Base-by-base conservation (phyloP, 805 yeast species). In the Candida anglica region DNA sequence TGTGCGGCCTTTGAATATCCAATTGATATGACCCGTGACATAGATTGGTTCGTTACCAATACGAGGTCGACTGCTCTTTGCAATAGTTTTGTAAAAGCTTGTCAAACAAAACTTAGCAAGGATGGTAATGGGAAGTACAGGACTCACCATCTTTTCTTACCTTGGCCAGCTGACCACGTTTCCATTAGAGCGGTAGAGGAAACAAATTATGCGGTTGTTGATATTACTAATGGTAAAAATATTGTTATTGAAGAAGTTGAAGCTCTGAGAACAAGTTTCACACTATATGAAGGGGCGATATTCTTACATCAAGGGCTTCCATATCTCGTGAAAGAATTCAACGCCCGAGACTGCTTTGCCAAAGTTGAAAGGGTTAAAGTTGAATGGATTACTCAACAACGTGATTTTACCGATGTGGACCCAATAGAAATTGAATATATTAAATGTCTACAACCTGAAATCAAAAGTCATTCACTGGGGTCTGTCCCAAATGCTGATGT, bases 1-100 rank as follows among this genome's bases (percentile, higher is more conserved):
- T 93, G 98, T 67, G 96, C 98, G 0, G 95, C 96, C 0, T 84
- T 77, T 54, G 98, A 91, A 50, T 46, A 75, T 18, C 93, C 96
- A 0, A 62, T 91, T 6, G 55, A 54, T 20, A 46, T 77, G 8
- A 68, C 63, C 1, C 52, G 60, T 3, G 96, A 86, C 43, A 43
- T 54, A 2, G 52, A 55, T 33, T 86, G 77, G 61, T 85, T 91
- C 53, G 71, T 72, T 2, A 59, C 62, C 16, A 50, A 53, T 16
- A 36, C 32, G 11, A 38, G 40, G 5, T 31, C 41, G 2, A 27
- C 42, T 16, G 37, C 38, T 6, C 38, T 40, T 14, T 34, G 35
- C 14, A 44, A 49, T n/a, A 31, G 45, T 5, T 56, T 58, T 32
- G 37, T 36, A 11, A 42, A 59, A 30, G 51, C 69, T 11, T 69